Evolutionary conservation across 2,329 filamentous ascomycete species (phyloP).

Genomic region (Microdochium paspali): DNA sequence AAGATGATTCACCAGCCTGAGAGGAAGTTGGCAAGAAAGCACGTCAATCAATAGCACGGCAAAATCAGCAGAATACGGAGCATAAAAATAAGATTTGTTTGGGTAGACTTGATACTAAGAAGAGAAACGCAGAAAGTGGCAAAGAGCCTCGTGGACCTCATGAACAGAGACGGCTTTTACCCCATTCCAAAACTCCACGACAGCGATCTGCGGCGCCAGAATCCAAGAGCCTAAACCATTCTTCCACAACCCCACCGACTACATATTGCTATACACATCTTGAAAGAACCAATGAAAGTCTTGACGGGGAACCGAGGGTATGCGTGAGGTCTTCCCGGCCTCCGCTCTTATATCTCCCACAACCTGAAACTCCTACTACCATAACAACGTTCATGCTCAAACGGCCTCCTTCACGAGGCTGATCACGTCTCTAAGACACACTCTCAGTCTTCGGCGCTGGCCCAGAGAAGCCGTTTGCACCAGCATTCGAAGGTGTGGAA

Average conservation of each 20-base stretch:
- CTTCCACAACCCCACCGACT: not conserved
- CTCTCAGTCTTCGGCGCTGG: conserved; percentile 37
- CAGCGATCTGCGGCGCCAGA: not conserved
- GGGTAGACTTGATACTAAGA: not conserved
- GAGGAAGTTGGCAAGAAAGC: too few species aligned
- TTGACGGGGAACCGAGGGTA: not conserved
- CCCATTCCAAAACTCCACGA: not conserved
- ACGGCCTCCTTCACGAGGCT: not conserved
- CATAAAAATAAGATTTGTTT: not conserved
- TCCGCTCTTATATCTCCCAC: not conserved
- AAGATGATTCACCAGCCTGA: too few species aligned
- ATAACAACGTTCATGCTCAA: not conserved
- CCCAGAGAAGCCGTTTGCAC: conserved; percentile 37
- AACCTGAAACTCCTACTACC: not conserved
- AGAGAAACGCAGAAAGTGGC: not conserved
- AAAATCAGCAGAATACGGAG: not conserved
- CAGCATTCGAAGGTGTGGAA: conserved; percentile 35
- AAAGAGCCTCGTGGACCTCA: not conserved
- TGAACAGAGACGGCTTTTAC: not conserved
- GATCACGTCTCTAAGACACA: not conserved
- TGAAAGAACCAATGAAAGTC: not conserved
- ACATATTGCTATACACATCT: not conserved
- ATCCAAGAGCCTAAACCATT: not conserved
- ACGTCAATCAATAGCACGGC: too few species aligned
- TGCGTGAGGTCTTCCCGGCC: not conserved